Conservation (phyloP, 495 filamentous ascomycete species). For the Aspergillus campestris region DNA sequence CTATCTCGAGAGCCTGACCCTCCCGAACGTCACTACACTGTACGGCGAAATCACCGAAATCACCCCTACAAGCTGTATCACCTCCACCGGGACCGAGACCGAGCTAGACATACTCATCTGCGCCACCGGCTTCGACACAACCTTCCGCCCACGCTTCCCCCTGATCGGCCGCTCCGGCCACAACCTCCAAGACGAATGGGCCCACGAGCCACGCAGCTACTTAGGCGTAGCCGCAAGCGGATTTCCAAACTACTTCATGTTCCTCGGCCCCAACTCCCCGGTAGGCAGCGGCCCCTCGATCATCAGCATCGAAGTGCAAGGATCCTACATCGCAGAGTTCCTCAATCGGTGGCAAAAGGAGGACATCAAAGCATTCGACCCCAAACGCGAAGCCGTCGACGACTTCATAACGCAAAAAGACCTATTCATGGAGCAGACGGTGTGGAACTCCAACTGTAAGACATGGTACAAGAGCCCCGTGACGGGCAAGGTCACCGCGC, state of each 20-base stretch:
- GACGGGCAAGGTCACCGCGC: constrained; percentile 9
- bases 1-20: constrained; percentile 26
- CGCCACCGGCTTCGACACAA: constrained; percentile 44
- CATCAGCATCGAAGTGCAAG: background rate
- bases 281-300: constrained; percentile 3
- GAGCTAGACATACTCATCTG: constrained; percentile 26
- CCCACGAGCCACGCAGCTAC: constrained; percentile 46
- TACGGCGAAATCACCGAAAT: constrained; percentile 21
- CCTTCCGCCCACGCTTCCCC: constrained; percentile 31
- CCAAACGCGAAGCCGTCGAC: constrained; percentile 20
- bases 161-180: constrained; percentile 36
- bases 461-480: constrained; percentile 32
- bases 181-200: constrained; percentile 42
- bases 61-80: constrained; percentile 23
- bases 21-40: constrained; percentile 25
- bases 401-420: constrained; percentile 30
- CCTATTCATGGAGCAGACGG: constrained; percentile 23
- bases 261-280: constrained; percentile 47
- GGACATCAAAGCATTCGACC: constrained; percentile 2
- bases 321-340: constrained; percentile 1
- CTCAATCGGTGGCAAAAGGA: constrained; percentile 5
- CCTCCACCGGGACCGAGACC: constrained; percentile 24
- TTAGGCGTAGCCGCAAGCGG: constrained; percentile 47
- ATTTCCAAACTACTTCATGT: constrained; percentile 58
- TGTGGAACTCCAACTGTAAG: constrained; percentile 31